phyloP scores from a whole-genome alignment of 148 eudicot species.

The Tetragonia tetragonoides region DNA sequence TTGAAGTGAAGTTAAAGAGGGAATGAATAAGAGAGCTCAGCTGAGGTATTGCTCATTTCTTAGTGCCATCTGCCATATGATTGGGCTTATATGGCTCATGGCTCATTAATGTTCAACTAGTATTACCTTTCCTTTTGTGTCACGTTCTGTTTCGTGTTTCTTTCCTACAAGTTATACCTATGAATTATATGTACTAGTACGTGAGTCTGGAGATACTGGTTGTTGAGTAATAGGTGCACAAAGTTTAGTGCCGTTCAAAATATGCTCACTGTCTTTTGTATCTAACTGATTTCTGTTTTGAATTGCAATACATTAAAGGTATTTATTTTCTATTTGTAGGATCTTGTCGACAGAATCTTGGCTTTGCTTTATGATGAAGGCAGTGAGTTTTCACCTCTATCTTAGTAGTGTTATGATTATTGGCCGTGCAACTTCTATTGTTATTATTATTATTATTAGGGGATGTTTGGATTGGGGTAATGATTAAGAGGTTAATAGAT shows the following conservation, averaged over 20 bases:
- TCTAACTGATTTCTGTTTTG: neutral
- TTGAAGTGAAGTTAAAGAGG: too few species aligned
- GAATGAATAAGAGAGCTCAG: too few species aligned
- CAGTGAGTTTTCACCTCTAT: constrained; percentile 49
- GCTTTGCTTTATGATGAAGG: constrained; percentile 72
- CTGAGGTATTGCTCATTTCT: too few species aligned
- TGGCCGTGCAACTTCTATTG: constrained; percentile 10
- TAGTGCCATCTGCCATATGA: neutral
- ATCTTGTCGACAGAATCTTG: constrained; percentile 73
- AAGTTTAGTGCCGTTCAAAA: neutral
- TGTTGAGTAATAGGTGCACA: neutral
- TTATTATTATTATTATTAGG: too few species aligned
- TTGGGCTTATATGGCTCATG: neutral
- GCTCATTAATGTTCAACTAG: neutral
- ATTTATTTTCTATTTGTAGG: constrained; percentile 42
- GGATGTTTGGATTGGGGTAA: too few species aligned
- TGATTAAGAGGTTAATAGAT: too few species aligned
- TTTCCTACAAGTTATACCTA: neutral
- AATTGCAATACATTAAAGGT: neutral
- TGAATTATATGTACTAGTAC: neutral
- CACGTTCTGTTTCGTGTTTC: neutral
- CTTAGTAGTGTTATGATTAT: constrained; percentile 10
- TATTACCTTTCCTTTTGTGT: neutral
- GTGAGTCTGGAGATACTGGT: neutral
- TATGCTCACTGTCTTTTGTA: neutral